These are phyloP conservation scores for Podospora bellae-mahoneyi DNA, from an alignment of 495 filamentous ascomycete genomes.

Conservation along the genomic window DNA sequence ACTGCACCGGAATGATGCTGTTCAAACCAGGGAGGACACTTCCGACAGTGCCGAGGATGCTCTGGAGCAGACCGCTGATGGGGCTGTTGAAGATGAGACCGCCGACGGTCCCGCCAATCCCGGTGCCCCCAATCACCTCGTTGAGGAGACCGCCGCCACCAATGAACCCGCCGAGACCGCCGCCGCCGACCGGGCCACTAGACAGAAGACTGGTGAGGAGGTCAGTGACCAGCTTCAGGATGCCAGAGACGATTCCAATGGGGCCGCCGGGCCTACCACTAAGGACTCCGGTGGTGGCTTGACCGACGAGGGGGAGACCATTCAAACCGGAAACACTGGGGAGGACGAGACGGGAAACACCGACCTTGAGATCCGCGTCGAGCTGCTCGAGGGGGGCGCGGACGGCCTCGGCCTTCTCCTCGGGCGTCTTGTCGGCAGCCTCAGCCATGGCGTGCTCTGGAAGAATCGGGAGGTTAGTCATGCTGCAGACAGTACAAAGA, in stretches of 20 bases:
- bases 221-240: conserved; percentile 3
- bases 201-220: conserved; percentile 10
- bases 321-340: conserved; percentile 6
- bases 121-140: background rate
- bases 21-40: background rate
- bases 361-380: conserved; percentile 12
- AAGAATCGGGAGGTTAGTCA: background rate
- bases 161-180: background rate
- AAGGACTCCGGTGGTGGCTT: conserved; percentile 1
- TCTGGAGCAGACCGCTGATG: conserved; percentile 10
- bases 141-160: conserved; percentile 3
- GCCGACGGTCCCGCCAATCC: conserved; percentile 3
- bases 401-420: conserved; percentile 12
- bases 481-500: background rate
- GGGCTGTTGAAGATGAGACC: conserved; percentile 8
- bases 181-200: conserved; percentile 12
- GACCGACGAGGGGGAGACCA: background rate
- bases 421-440: conserved; percentile 4
- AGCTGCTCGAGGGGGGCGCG: conserved; percentile 13
- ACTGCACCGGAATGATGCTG: too few relatives aligned
- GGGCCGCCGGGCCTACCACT: conserved; percentile 7
- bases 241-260: conserved; percentile 5
- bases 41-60: conserved; percentile 13
- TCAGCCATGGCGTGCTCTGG: conserved; percentile 18
- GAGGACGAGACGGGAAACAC: conserved; percentile 14